Evolutionary conservation across 768 basidiomycete genomes (phyloP), one percentile per base, ranked within the genome.

Genomic region (Bullera alba): DNA sequence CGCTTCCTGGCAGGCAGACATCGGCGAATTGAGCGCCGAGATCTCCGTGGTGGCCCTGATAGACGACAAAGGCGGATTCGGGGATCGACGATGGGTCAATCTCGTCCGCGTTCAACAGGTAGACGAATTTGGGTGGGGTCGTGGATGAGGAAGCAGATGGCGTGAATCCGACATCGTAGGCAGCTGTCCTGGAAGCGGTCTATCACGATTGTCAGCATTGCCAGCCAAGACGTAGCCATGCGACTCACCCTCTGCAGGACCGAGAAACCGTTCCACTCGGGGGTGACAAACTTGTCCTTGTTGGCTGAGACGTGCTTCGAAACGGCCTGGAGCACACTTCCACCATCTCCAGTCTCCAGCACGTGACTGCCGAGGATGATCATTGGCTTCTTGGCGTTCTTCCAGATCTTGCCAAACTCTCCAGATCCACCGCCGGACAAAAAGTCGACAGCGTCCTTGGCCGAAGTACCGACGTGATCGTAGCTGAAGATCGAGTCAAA

Each of bases 31-130:
- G 87, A 2, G 95, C 95, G 29, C 95, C 93, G 48, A 88, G 77
- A 71, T 99, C 95, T 62, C 95, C 95, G 68, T 99, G 95, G 72
- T 96, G 92, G 29, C 95, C 95, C 67, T 97, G 95, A 73, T 99
- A 99, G 14, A 99, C 93, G 39, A 97, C 92, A 65, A 97, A 97
- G 2, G 93, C 90, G 61, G 89, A 81, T 50, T 80, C 76, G 26
- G 95, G 92, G 52, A 99, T 92, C 2, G 85, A 81, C 43, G 81
- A 80, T 34, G 89, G 85, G 70, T 91, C 82, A 47, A 97, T 74
- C 65, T 96, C 92, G 65, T 99, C 95, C 5, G 95, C 91, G 71
- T 92, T 92, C 51, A 99, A 80, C 44, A 99, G 83, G 76, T 95
- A 96, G 58, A 99, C 76, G 75, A 97, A 97, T 75, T 96, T 99